Evolutionary conservation across 495 filamentous ascomycete species (phyloP).

Genomic region (Sporormia fimetaria): DNA sequence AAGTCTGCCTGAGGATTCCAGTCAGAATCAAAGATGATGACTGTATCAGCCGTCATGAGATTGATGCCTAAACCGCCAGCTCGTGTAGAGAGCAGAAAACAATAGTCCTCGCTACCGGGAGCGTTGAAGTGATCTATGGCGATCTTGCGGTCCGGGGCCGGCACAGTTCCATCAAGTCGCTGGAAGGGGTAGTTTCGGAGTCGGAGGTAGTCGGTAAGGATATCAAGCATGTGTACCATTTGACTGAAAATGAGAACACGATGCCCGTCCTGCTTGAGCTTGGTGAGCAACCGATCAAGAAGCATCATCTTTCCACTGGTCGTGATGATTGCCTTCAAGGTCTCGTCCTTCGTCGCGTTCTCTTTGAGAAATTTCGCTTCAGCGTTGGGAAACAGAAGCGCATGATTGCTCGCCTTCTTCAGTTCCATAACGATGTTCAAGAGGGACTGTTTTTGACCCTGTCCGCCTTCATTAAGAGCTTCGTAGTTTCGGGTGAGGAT

Average conservation of each 20-base stretch:
- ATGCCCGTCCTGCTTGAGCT: conserved; percentile 82
- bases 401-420: conserved; percentile 97
- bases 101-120: conserved; percentile 85
- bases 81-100: conserved; percentile 88
- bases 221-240: conserved; percentile 98
- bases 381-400: conserved; percentile 90
- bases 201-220: conserved; percentile 84
- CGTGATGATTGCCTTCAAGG: conserved; percentile 79
- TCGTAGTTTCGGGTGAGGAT: conserved; percentile 95
- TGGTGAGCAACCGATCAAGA: conserved; percentile 81
- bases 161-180: conserved; percentile 87
- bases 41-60: conserved; percentile 95
- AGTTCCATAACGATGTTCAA: conserved; percentile 99
- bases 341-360: conserved; percentile 68
- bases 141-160: conserved; percentile 67
- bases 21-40: conserved; percentile 95
- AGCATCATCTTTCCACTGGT: conserved; percentile 99
- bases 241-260: conserved; percentile 97
- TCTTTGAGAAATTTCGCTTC: conserved; percentile 76
- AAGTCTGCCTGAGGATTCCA: conserved; percentile 99
- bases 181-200: conserved; percentile 85
- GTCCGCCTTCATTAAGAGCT: conserved; percentile 78
- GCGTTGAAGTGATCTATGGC: conserved; percentile 98
- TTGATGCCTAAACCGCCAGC: conserved; percentile 97
- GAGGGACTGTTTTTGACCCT: conserved; percentile 83